Base-by-base conservation (phyloP, 805 yeast species). In the Ogataea methylovora region DNA sequence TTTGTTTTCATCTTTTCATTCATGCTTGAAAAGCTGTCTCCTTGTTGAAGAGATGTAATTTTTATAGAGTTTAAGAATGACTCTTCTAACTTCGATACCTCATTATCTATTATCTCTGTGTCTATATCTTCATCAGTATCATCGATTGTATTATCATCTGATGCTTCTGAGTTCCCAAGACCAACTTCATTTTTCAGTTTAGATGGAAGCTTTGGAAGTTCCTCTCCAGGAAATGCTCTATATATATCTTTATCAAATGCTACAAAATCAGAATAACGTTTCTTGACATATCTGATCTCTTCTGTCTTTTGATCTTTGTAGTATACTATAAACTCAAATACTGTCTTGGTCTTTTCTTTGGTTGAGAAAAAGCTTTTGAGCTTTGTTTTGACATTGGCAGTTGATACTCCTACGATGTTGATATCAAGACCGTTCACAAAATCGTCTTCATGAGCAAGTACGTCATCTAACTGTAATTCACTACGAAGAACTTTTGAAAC, bases 201-300 rank as follows among this genome's bases (percentile, higher is more conserved):
- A 2, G 57, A 40, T 5, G 64, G 65, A 15, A 60, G 34, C 24
- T 36, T 42, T 1, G 58, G 63, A 14, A 83, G 54, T 8, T 70
- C 72, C 35, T 76, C 72, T 0, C 90, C 94, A 0, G 96, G 94
- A 45, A 73, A 83, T 30, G 58, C 60, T 26, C 60, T 59, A 40
- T 67, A 69, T 36, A 87, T 56, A n/a, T 52, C 48, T 18, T 60
- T 56, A 37, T 79, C 75, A 20, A 90, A 59, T 7, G 58, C 60
- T 38, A 66, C 69, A 54, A 90, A 90, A 13, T 84, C 85, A 3
- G 71, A 58, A 52, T 84, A 90, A 8, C 80, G 58, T 37, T 86
- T 66, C 0, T 76, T 65, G 0, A 82, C 71, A 45, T 69, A 78
- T 35, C 69, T 64, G 1, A 57, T 54, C 2, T 51, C 49, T 1